Base-by-base conservation (phyloP, 164 flowering plant genomes). In the Sedum album region DNA sequence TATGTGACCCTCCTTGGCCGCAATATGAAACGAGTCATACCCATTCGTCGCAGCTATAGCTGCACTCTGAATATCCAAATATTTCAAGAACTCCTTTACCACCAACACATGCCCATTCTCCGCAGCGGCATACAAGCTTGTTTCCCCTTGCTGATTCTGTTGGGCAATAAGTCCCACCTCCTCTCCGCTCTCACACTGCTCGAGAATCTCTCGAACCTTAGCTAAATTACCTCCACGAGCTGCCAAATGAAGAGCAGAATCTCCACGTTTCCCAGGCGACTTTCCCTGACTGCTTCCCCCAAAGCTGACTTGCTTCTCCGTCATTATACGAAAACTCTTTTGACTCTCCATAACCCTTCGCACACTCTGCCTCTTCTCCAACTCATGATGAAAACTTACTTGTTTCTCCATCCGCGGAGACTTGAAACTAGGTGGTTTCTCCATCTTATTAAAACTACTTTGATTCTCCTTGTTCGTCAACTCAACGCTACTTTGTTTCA, bases 191-290 rank as follows among this genome's bases (percentile, higher is more conserved):
- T 71, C 78, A 68, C 72, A 71, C 38, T 73, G 82, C 71, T 77
- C 86, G 69, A 94, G 74, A 31, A 94, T 84, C 42, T 90, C 92
- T 68, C 72, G 81, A 55, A 85, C 80, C 73, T 77, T 82, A 17
- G 46, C 70, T 53, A 86, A 75, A 71, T 91, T 88, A 44, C 96
- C 97, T 7, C 84, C 79, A 66, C 97, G 75, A 44, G 91, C 87
- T 9, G 91, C 91, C 70, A 83, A 68, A 79, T 94, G 98, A 68
- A 94, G 85, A 1, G 71, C 81, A 1, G 87, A 74, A 61, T 94
- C 99, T 2, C 96, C 96, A 15, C 90, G 76, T 66, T 94, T 94
- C 0, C 95, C 97, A 0, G 96, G 93, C 0, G 96, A 88, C 81
- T 68, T 89, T 78, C 76, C 84, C 66, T 88, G 90, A 41, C 75